Evolutionary conservation across 140 eudicot genomes (phyloP).

Genomic region (Oenanthe javanica): DNA sequence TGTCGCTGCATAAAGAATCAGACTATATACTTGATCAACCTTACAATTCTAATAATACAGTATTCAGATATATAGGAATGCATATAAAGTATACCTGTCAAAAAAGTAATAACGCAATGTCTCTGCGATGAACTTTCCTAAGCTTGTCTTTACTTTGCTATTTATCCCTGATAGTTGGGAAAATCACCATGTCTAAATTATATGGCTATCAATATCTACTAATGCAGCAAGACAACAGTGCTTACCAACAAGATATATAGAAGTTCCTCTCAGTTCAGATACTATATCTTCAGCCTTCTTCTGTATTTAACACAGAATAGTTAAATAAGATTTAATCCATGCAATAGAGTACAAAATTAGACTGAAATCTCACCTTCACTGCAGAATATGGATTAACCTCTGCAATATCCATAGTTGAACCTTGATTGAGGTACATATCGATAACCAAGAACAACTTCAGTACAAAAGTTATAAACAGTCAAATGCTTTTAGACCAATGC

Average conservation of each 20-base stretch:
- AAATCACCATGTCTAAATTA: neutral
- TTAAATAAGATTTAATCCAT: slow-evolving; percentile 16
- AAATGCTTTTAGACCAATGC: neutral
- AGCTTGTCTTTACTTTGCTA: slow-evolving; percentile 48
- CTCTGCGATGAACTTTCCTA: slow-evolving; percentile 71
- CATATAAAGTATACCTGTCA: slow-evolving; percentile 47
- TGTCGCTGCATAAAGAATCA: slow-evolving; percentile 44
- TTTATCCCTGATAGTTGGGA: slow-evolving; percentile 46
- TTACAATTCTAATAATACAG: slow-evolving; percentile 1
- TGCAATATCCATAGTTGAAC: neutral
- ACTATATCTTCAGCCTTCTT: slow-evolving; percentile 63
- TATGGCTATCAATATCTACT: neutral
- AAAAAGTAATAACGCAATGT: slow-evolving; percentile 71
- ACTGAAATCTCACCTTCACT: slow-evolving; percentile 2
- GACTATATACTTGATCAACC: slow-evolving; percentile 12
- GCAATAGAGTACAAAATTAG: neutral
- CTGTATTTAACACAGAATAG: slow-evolving; percentile 46
- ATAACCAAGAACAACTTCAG: neutral
- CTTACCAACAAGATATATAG: slow-evolving; percentile 79
- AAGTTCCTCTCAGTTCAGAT: slow-evolving; percentile 77
- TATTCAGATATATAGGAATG: neutral
- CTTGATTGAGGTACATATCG: neutral
- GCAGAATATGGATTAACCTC: neutral
- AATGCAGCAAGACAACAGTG: neutral
- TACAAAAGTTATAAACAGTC: neutral